phyloP scores from a whole-genome alignment of 768 basidiomycete genomes.

The Paxillus ammoniavirescens region DNA sequence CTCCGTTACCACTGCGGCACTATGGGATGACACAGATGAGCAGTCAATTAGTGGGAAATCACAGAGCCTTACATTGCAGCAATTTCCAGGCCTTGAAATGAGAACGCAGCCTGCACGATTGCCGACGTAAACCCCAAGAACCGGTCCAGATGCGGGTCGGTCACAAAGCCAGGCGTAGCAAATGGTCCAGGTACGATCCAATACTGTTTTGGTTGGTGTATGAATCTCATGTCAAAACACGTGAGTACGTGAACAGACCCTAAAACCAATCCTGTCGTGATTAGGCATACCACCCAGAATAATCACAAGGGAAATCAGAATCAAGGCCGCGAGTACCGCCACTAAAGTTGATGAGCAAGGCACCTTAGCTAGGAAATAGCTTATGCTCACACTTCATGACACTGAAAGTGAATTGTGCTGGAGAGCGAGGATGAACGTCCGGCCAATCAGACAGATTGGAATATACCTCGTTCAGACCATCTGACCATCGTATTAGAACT shows the following conservation, averaged over 20 bases:
- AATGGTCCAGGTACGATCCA: constrained; percentile 69
- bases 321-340: constrained; percentile 56
- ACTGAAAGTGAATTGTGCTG: constrained; percentile 67
- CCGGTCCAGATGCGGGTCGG: constrained; percentile 35
- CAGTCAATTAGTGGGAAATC: constrained; percentile 11
- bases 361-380: not conserved
- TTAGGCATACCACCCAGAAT: constrained; percentile 78
- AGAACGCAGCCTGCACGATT: constrained; percentile 62
- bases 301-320: constrained; percentile 61
- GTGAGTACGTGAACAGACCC: constrained; percentile 35
- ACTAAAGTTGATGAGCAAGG: constrained; percentile 35
- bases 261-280: constrained; percentile 66
- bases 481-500: constrained; percentile 19
- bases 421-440: not conserved
- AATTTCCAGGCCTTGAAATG: constrained; percentile 76
- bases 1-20: constrained; percentile 75
- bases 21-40: constrained; percentile 23
- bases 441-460: not conserved
- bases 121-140: constrained; percentile 42
- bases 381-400: constrained; percentile 54
- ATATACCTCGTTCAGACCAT: constrained; percentile 64
- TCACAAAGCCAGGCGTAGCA: constrained; percentile 29
- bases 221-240: not conserved
- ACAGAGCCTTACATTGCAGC: constrained; percentile 57
- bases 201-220: constrained; percentile 35